Evolutionary conservation across 2,329 filamentous ascomycete genomes (phyloP).

Genomic region (Cladophialophora exuberans): DNA sequence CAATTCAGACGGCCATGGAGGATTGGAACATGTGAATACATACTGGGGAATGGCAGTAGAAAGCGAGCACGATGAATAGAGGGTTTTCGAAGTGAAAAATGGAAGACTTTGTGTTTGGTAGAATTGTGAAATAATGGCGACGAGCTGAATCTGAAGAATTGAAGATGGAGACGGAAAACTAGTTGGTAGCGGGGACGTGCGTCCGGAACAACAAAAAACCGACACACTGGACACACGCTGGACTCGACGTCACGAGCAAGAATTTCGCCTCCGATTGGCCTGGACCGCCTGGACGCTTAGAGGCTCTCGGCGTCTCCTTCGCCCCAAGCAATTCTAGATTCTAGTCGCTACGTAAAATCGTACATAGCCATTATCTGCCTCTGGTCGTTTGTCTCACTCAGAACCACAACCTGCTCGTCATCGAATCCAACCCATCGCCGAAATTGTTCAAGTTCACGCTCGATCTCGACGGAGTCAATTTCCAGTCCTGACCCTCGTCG

Average conservation of each 20-base stretch:
- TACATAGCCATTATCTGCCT: slow-evolving; percentile 79
- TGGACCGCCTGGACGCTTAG: background rate
- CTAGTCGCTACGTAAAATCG: slow-evolving; percentile 69
- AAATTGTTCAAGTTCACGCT: slow-evolving; percentile 48
- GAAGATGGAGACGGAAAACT: slow-evolving; percentile 6
- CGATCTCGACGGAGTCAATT: slow-evolving; percentile 41
- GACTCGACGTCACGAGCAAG: background rate
- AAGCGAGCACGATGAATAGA: background rate
- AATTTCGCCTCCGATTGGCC: no score
- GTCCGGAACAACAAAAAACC: background rate
- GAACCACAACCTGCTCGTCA: slow-evolving; percentile 85
- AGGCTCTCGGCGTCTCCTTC: background rate
- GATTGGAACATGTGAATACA: background rate
- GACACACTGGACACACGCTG: no score
- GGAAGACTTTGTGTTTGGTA: background rate
- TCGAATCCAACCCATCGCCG: slow-evolving; percentile 81
- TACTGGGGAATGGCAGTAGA: background rate
- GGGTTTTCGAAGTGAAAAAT: background rate
- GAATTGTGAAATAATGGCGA: slow-evolving; percentile 5
- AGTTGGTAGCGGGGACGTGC: slow-evolving; percentile 1
- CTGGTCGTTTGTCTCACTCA: slow-evolving; percentile 67
- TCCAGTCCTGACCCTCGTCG: slow-evolving; percentile 37
- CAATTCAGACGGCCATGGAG: background rate
- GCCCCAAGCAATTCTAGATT: background rate
- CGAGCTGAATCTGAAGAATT: slow-evolving; percentile 5